Evolutionary conservation across 139 green algal genomes (phyloP).

Genomic region (Tetraselmis chui): DNA sequence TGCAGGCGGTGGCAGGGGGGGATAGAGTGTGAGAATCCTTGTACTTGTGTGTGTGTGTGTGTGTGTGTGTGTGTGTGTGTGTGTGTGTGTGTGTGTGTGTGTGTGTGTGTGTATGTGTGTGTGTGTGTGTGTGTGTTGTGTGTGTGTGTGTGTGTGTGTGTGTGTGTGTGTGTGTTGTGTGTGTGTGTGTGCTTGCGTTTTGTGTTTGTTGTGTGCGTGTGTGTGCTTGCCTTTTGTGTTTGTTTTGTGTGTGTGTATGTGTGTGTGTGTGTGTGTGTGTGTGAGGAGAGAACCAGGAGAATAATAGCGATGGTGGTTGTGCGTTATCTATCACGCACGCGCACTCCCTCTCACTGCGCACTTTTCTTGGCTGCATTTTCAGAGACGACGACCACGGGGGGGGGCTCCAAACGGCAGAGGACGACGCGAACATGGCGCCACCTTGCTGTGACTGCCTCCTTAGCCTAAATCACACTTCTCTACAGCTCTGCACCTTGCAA

Average conservation of each 20-base stretch:
- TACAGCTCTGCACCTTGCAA: not conserved
- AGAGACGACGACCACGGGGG: not conserved
- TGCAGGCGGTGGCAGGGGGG: not conserved
- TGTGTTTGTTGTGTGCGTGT: too few relatives aligned
- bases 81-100: too few relatives aligned
- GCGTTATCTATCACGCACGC: not conserved
- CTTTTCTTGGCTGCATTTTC: too few relatives aligned
- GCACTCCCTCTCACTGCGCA: too few relatives aligned
- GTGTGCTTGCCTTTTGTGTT: too few relatives aligned
- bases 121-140: too few relatives aligned
- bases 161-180: not conserved
- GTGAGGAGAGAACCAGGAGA: not conserved
- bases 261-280: not conserved
- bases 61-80: not conserved
- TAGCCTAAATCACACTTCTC: not conserved
- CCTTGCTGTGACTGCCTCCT: not conserved
- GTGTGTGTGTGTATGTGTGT: too few relatives aligned
- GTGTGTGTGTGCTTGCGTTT: not conserved
- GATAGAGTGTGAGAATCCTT: not conserved
- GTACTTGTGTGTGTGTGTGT: not conserved
- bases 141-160: not conserved
- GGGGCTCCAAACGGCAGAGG: not conserved
- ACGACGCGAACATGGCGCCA: not conserved
- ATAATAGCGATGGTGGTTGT: not conserved
- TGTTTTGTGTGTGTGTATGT: too few relatives aligned